Evolutionary conservation across 208 protist genomes (phyloP).

Genomic region (Acanthamoeba polyphaga): DNA sequence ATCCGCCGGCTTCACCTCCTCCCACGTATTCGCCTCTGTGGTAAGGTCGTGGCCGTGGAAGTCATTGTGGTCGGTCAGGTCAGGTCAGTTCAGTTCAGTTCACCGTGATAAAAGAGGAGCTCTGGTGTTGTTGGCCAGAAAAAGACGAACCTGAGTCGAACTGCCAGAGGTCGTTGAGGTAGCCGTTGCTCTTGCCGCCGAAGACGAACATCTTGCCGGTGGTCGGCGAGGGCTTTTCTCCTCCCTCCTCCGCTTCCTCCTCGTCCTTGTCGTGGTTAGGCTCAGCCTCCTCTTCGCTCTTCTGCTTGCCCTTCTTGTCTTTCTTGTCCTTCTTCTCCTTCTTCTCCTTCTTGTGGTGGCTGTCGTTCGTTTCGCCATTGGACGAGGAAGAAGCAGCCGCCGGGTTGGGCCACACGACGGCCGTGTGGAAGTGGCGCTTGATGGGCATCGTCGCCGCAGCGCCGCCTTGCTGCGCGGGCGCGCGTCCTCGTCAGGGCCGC

Average conservation of each 20-base stretch:
- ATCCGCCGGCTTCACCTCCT: background rate
- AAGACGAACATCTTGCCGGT: slow-evolving; percentile 29
- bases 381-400: background rate
- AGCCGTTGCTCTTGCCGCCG: slow-evolving; percentile 69
- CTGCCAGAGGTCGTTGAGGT: slow-evolving; percentile 37
- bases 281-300: background rate
- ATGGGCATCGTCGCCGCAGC: background rate
- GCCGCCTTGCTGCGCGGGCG: background rate
- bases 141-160: background rate
- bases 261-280: background rate
- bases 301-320: background rate
- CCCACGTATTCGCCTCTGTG: slow-evolving; percentile 37
- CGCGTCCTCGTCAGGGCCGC: background rate
- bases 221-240: background rate
- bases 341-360: background rate
- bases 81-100: background rate
- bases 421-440: slow-evolving; percentile 45
- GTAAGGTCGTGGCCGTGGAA: too few species aligned
- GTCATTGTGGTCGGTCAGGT: background rate
- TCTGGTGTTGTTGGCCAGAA: background rate
- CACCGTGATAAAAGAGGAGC: too few species aligned
- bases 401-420: slow-evolving; percentile 11
- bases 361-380: background rate
- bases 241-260: background rate
- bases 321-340: background rate